A percentile compares a stretch with the other conserved stretches of the same genome.
phyloP scores from a whole-genome alignment of 208 protist genomes.

The Crithidia fasciculata region DNA sequence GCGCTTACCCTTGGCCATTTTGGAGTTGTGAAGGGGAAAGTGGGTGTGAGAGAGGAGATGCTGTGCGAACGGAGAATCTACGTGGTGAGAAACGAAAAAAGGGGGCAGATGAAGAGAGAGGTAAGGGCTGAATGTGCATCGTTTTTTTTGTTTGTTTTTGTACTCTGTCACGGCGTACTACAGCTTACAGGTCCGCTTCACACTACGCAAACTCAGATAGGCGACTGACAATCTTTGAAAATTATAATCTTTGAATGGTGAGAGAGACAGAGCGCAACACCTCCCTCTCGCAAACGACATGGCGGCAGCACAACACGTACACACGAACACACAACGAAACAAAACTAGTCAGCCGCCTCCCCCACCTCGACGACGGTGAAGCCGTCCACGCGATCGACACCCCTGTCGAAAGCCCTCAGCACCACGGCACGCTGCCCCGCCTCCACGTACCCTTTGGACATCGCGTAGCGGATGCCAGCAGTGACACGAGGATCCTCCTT shows the following conservation, averaged over 20 bases:
- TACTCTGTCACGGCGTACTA: too few relatives aligned
- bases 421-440: not conserved
- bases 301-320: not conserved
- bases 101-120: too few relatives aligned
- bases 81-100: not conserved
- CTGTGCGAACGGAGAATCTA: not conserved
- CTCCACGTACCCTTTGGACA: conserved; percentile 54
- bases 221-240: too few relatives aligned
- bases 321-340: not conserved
- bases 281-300: too few relatives aligned
- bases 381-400: not conserved
- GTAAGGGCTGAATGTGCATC: too few relatives aligned
- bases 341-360: not conserved
- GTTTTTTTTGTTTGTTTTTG: too few relatives aligned
- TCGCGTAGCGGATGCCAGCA: conserved; percentile 63
- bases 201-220: too few relatives aligned
- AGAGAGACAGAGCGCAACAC: too few relatives aligned
- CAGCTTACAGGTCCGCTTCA: too few relatives aligned
- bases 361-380: not conserved
- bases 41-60: not conserved
- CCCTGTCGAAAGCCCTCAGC: not conserved
- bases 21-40: not conserved
- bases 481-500: conserved; percentile 73
- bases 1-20: conserved; percentile 82
- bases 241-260: too few relatives aligned